A percentile compares a stretch with the other conserved stretches of the same genome.
Conservation (phyloP, 495 filamentous ascomycete species). For the Daldinia vernicosa region DNA sequence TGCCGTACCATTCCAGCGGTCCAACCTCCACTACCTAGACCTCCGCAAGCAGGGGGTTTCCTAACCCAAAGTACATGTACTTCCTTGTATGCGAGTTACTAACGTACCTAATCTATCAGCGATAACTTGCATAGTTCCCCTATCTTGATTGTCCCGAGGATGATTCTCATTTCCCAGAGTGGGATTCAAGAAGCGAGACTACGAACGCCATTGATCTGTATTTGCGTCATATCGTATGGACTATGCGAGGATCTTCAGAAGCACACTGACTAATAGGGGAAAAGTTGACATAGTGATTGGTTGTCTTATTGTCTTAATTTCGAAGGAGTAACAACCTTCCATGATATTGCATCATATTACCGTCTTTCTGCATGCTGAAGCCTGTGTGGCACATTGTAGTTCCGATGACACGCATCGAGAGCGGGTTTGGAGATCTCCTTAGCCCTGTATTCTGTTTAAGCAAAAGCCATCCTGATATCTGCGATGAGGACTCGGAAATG, state of each 20-base stretch:
- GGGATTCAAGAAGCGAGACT: constrained; percentile 14
- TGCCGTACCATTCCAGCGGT: constrained; percentile 38
- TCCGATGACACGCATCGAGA: constrained; percentile 24
- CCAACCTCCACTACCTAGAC: not conserved
- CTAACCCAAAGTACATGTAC: constrained; percentile 29
- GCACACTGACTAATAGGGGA: not conserved
- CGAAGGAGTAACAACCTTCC: constrained; percentile 11
- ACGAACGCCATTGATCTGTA: not conserved
- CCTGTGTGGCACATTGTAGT: not conserved
- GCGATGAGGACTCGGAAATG: not conserved
- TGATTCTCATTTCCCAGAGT: constrained; percentile 3
- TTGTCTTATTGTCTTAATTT: constrained; percentile 7
- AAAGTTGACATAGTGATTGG: not conserved
- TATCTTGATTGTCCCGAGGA: not conserved
- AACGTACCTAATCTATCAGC: not conserved
- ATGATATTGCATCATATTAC: constrained; percentile 33
- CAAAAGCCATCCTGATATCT: not conserved
- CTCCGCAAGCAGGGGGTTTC: constrained; percentile 14
- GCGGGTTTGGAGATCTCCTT: constrained; percentile 9
- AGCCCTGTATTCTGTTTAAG: not conserved
- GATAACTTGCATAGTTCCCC: constrained; percentile 9
- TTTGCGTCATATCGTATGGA: constrained; percentile 18
- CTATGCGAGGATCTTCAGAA: constrained; percentile 3
- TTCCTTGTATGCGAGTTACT: constrained; percentile 22
- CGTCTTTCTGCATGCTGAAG: constrained; percentile 22